Conservation (phyloP, 2,329 filamentous ascomycete genomes). For the Sarocladium strictum region DNA sequence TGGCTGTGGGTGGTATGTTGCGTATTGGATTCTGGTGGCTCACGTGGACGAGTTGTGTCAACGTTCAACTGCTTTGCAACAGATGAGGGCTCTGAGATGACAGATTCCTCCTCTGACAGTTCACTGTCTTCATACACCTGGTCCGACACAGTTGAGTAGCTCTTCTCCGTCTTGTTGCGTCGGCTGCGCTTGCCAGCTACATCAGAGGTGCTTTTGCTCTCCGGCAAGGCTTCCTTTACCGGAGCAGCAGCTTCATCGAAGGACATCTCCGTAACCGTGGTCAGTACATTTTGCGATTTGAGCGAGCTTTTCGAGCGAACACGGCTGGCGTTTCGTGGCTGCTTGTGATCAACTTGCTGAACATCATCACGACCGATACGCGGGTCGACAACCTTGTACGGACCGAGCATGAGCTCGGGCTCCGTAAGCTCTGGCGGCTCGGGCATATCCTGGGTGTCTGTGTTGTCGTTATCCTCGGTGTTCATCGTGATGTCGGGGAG, state of each 20-base stretch:
- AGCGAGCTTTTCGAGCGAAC: slow-evolving; percentile 15
- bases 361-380: slow-evolving; percentile 22
- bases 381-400: slow-evolving; percentile 21
- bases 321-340: slow-evolving; percentile 15
- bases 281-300: slow-evolving; percentile 33
- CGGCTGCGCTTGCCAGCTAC: slow-evolving; percentile 24
- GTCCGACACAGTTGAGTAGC: neutral
- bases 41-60: neutral
- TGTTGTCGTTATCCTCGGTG: slow-evolving; percentile 30
- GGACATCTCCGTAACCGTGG: slow-evolving; percentile 33
- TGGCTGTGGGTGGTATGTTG: slow-evolving; percentile 19
- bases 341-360: slow-evolving; percentile 22
- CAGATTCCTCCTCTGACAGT: neutral
- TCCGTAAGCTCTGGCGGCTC: slow-evolving; percentile 25
- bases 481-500: slow-evolving; percentile 53
- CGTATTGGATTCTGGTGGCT: slow-evolving; percentile 1
- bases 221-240: neutral
- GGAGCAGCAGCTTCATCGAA: slow-evolving; percentile 2
- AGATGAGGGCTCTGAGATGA: neutral
- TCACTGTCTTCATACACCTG: neutral
- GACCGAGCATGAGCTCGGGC: slow-evolving; percentile 14
- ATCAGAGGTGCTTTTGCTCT: slow-evolving; percentile 22
- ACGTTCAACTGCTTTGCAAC: slow-evolving; percentile 6
- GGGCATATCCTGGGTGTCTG: slow-evolving; percentile 24
- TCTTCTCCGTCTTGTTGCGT: neutral